These are phyloP conservation scores for Stentor coeruleus DNA, from an alignment of 73 alveolate genomes.

Conservation along the genomic window DNA sequence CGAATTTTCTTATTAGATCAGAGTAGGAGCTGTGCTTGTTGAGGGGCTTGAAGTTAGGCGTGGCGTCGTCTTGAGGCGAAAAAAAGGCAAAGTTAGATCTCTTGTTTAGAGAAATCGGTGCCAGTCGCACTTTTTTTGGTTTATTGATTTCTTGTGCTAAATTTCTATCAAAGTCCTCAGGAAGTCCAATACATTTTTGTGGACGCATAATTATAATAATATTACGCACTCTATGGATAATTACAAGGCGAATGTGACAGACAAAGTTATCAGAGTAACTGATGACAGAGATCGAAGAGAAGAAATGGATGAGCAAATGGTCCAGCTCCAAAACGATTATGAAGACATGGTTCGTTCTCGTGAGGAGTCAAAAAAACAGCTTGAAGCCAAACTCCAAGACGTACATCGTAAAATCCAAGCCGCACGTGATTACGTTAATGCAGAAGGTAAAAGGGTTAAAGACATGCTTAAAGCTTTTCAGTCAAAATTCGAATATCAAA, in stretches of 20 bases:
- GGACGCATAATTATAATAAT: too few relatives aligned
- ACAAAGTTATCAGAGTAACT: slow-evolving; percentile 3
- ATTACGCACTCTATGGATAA: too few relatives aligned
- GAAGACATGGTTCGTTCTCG: slow-evolving; percentile 91
- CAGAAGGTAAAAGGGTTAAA: slow-evolving; percentile 93
- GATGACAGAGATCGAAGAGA: slow-evolving; percentile 80
- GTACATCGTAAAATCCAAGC: slow-evolving; percentile 81
- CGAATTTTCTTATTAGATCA: too few relatives aligned
- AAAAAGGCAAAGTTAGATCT: too few relatives aligned
- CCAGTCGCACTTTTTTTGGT: too few relatives aligned
- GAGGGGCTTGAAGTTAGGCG: too few relatives aligned
- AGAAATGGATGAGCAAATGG: slow-evolving; percentile 76
- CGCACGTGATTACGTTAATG: slow-evolving; percentile 79
- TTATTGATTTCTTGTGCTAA: too few relatives aligned
- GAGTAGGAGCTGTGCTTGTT: too few relatives aligned
- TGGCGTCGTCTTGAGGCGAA: too few relatives aligned
- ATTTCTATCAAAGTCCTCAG: too few relatives aligned
- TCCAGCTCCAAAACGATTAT: slow-evolving; percentile 85
- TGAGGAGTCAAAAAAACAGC: slow-evolving; percentile 88
- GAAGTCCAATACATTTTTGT: too few relatives aligned
- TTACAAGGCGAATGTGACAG: background rate
- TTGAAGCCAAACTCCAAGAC: slow-evolving; percentile 96
- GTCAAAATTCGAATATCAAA: slow-evolving; percentile 77
- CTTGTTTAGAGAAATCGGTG: too few relatives aligned
- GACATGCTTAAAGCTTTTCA: slow-evolving; percentile 90